phyloP scores from a whole-genome alignment of 345 rosid species.

The Eucalyptus tenuipes region DNA sequence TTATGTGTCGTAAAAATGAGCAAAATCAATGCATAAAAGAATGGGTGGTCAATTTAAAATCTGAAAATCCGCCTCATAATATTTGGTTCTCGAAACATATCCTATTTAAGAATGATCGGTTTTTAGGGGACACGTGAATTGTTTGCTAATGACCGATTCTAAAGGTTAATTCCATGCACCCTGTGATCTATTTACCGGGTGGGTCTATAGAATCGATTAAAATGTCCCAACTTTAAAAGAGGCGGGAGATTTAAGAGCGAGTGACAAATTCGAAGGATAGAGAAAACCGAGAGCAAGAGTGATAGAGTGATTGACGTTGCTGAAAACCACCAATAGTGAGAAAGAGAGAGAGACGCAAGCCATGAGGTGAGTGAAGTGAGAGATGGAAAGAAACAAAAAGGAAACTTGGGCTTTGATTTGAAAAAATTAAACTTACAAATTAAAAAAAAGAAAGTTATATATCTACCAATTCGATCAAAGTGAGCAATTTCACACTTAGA shows the following conservation, averaged over 20 bases:
- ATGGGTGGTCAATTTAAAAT: not conserved
- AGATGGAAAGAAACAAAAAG: accelerated
- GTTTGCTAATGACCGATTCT: accelerated
- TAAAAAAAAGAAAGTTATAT: no score
- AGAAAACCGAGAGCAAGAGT: accelerated
- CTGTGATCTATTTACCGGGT: accelerated
- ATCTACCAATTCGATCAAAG: not conserved
- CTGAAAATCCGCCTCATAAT: accelerated
- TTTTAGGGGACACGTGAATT: accelerated
- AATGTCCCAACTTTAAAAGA: accelerated
- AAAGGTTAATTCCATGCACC: no score
- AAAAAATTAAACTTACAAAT: no score
- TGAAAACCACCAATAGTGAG: not conserved
- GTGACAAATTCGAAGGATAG: accelerated
- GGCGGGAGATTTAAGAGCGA: accelerated
- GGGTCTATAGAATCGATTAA: no score
- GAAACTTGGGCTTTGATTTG: accelerated
- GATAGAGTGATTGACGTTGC: accelerated
- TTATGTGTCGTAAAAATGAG: not conserved
- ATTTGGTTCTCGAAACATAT: not conserved
- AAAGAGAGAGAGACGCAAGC: accelerated
- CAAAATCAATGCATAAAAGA: not conserved
- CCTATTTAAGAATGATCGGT: accelerated
- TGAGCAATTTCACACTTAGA: no score
- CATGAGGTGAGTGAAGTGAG: accelerated